A percentile compares a stretch with the other conserved stretches of the same genome.
Conservation (phyloP, 139 green algal species). For the Pseudopediastrum boryanum region DNA sequence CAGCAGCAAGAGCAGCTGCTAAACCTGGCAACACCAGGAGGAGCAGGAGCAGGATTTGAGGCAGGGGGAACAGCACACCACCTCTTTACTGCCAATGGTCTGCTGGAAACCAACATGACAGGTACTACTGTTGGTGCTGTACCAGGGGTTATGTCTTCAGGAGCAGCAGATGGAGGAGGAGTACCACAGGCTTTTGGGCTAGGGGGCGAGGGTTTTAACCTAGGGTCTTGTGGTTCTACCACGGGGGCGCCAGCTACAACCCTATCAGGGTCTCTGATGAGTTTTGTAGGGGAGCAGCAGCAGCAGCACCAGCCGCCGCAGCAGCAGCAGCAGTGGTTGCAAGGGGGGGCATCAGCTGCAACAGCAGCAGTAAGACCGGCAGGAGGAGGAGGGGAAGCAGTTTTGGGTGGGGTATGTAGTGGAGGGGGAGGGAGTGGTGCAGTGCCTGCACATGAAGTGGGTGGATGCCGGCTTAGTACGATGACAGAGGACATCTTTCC, state of each 20-base stretch:
- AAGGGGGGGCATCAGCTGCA: not conserved
- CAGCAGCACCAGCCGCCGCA: not conserved
- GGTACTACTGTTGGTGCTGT: not conserved
- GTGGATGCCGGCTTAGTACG: conserved; percentile 1
- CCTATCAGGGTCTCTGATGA: too few species aligned
- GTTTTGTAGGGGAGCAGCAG: too few species aligned
- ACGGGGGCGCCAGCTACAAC: too few species aligned
- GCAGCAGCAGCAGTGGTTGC: conserved; percentile 8
- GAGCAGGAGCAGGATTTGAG: too few species aligned
- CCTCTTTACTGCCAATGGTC: not conserved
- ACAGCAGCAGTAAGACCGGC: conserved; percentile 17
- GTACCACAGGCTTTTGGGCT: too few species aligned
- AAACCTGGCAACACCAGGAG: not conserved
- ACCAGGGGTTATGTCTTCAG: not conserved
- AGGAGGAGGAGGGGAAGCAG: not conserved
- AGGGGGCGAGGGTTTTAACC: too few species aligned
- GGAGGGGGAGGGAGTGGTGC: too few species aligned
- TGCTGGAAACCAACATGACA: not conserved
- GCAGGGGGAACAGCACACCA: not conserved
- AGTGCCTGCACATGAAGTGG: not conserved
- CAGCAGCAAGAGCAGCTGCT: not conserved
- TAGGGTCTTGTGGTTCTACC: too few species aligned
- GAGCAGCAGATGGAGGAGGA: too few species aligned
- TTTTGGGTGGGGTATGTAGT: too few species aligned
- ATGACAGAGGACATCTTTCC: conserved; percentile 24